Evolutionary conservation across 2,329 filamentous ascomycete genomes (phyloP), one percentile per base, ranked within the genome.

Genomic region (Alternaria longipes): DNA sequence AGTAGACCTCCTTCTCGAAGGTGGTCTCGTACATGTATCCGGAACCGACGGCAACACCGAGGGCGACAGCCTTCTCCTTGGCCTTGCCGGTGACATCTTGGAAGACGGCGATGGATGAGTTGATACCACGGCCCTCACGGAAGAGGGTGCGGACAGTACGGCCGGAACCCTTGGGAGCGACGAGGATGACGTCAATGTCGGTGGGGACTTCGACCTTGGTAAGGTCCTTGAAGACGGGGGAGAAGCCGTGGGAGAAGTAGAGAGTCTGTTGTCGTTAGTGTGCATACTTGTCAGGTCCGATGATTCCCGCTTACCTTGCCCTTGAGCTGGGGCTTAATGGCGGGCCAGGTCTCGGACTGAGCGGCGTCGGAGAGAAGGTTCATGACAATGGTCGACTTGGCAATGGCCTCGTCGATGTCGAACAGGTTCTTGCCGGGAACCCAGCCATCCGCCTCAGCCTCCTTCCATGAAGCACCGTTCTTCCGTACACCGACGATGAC

Each of bases 201-300:
- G 82, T 88, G 84, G 95, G 95, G 67, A 97, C 92, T 67, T 99
- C 95, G 81, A 99, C 95, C 84, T 97, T 97, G 88, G 95, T 99
- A 81, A 95, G 90, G 82, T 97, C 91, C 88, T 97, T 97, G 92
- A 99, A 99, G 84, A 99, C 94, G 81, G 95, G 95, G 67, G 95
- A 98, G 92, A 99, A 99, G 80, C 95, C 95, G 89, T 99, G 95
- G 74, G 95, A 98, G 89, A 99, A 99, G 91, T 99, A 99, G 75
- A 99, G 92, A 64, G 95, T 99, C 94, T 95, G 69, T 6, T 14
- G 3, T 1, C 5, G 49, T 74, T 54, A 74, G 66, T 18, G 8
- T 38, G 24, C 14, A 46, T 38, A 28, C 44, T 46, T 24, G 53
- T 66, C 78, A 65, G 8, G 78, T 71, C 51, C 26, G 52, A 41